Percentiles rank a stretch among this genome's conserved stretches.
Evolutionary conservation across 345 rosid species (phyloP).

Genomic region (Hypericum androsaemum): DNA sequence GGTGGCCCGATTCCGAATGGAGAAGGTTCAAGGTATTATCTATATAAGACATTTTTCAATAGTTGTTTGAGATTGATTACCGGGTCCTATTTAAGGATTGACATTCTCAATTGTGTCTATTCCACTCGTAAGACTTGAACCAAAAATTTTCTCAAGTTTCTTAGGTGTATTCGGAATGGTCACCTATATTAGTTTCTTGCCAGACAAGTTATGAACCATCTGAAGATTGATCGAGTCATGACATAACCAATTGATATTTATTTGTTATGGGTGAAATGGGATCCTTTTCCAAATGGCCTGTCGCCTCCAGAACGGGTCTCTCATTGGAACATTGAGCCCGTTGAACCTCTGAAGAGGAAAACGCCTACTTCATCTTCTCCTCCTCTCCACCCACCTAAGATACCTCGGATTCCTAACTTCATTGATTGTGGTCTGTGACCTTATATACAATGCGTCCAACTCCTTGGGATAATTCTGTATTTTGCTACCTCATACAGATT

Average conservation of each 20-base stretch:
- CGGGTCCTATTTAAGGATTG: no score
- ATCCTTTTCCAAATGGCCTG: constrained; percentile 12
- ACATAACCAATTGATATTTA: no score
- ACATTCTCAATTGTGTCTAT: no score
- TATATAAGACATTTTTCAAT: background rate
- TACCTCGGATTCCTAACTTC: constrained; percentile 15
- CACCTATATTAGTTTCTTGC: no score
- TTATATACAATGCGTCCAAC: background rate
- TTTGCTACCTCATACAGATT: constrained; percentile 8
- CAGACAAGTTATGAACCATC: no score
- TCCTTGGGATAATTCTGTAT: background rate
- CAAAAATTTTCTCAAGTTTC: no score
- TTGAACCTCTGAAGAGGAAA: constrained; percentile 18
- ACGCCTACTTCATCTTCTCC: constrained; percentile 8
- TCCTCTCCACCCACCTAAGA: constrained; percentile 20
- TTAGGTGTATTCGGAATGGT: no score
- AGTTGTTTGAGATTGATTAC: no score
- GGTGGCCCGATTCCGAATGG: constrained; percentile 62
- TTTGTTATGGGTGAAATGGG: constrained; percentile 43
- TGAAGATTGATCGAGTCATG: no score
- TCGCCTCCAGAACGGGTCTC: constrained; percentile 32
- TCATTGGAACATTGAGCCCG: constrained; percentile 42
- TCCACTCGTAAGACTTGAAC: no score
- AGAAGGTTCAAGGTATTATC: constrained; percentile 35
- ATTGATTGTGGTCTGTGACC: constrained; percentile 25